These are phyloP conservation scores for Cyamopsis tetragonoloba DNA, from an alignment of 306 rosid genomes.

Conservation along the genomic window DNA sequence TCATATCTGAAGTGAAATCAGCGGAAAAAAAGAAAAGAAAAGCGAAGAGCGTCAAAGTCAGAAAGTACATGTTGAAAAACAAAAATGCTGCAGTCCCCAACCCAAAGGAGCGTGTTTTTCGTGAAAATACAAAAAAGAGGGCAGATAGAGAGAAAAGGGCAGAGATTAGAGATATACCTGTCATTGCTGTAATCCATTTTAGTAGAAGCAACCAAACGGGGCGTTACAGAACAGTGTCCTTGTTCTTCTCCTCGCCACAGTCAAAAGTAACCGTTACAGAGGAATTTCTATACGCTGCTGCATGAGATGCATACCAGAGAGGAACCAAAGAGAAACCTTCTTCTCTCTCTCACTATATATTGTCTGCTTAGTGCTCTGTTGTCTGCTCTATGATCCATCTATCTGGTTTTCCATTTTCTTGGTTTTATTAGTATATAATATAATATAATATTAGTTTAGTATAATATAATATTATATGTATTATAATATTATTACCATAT, in stretches of 20 bases:
- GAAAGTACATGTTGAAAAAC: constrained; percentile 19
- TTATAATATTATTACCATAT: not conserved
- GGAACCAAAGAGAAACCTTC: not conserved
- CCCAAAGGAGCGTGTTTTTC: not conserved
- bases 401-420: not conserved
- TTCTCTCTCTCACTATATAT: not conserved
- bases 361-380: constrained; percentile 13
- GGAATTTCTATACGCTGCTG: constrained; percentile 25
- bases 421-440: too few species aligned
- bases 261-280: constrained; percentile 45
- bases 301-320: constrained; percentile 11
- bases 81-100: constrained; percentile 11
- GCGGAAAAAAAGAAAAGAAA: not conserved
- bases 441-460: too few species aligned
- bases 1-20: not conserved
- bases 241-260: not conserved
- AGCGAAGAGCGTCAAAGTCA: not conserved
- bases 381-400: not conserved
- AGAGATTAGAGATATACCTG: constrained; percentile 49
- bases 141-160: not conserved
- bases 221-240: constrained; percentile 21
- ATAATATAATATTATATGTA: too few species aligned
- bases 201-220: constrained; percentile 17
- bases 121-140: not conserved
- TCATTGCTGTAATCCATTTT: constrained; percentile 49